These are phyloP conservation scores for Rhizopus sp. DNA, from an alignment of 371 early-diverging fungal species.

Conservation along the genomic window DNA sequence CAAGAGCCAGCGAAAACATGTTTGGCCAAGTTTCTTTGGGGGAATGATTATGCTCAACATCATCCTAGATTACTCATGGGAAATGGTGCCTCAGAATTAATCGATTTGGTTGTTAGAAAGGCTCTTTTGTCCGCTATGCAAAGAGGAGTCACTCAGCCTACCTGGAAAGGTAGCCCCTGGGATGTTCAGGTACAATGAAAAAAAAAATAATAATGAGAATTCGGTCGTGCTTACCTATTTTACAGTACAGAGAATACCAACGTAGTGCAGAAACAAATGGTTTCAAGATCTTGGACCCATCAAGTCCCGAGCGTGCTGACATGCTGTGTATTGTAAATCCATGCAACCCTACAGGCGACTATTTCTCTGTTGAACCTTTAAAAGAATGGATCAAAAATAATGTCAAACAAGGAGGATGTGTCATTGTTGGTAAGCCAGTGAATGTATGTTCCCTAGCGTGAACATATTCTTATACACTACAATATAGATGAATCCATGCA, in stretches of 20 bases:
- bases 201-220: not conserved
- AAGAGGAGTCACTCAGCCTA: conserved; percentile 31
- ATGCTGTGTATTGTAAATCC: conserved; percentile 83
- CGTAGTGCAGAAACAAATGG: conserved; percentile 76
- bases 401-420: conserved; percentile 67
- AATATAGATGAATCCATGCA: conserved; percentile 84
- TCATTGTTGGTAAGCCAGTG: conserved; percentile 65
- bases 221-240: not conserved
- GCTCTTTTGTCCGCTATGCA: conserved; percentile 53
- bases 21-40: conserved; percentile 83
- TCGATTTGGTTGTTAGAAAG: conserved; percentile 79
- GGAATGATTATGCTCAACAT: conserved; percentile 46
- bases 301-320: conserved; percentile 54
- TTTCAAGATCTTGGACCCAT: conserved; percentile 61
- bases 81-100: conserved; percentile 86
- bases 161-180: conserved; percentile 86
- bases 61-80: conserved; percentile 69
- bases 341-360: conserved; percentile 88
- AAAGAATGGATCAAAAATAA: conserved; percentile 70
- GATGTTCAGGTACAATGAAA: conserved; percentile 57
- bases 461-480: not conserved
- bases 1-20: conserved; percentile 86
- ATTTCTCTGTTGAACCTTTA: conserved; percentile 65
- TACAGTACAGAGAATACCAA: conserved; percentile 85
- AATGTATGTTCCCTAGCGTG: not conserved